These are phyloP conservation scores for Lycium barbarum DNA, from an alignment of 257 asterid genomes.

Conservation along the genomic window DNA sequence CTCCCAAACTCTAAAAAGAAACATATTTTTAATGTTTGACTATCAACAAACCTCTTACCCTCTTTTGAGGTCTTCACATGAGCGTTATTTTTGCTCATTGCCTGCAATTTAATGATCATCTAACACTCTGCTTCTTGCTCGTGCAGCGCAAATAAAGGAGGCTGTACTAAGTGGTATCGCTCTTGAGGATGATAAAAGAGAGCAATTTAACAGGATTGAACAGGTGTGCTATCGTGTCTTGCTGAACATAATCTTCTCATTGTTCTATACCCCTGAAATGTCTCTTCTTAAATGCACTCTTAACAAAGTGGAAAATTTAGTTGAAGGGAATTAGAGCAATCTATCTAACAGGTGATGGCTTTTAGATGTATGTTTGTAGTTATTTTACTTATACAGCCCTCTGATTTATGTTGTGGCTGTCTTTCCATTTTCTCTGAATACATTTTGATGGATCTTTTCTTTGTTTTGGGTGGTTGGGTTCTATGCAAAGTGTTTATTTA, in stretches of 20 bases:
- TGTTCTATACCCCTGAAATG: constrained; percentile 14
- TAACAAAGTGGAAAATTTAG: constrained; percentile 1
- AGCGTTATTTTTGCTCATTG: not conserved
- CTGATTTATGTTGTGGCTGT: constrained; percentile 21
- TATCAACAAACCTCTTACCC: not conserved
- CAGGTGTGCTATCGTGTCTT: constrained; percentile 59
- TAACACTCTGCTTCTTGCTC: constrained; percentile 36
- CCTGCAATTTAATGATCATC: constrained; percentile 3
- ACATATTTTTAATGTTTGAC: constrained; percentile 1
- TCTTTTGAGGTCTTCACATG: not conserved
- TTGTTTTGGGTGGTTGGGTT: not conserved
- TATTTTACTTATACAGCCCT: constrained; percentile 17
- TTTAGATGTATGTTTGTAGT: not conserved
- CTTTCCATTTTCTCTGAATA: constrained; percentile 12
- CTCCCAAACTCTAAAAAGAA: not conserved
- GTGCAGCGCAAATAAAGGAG: constrained; percentile 88
- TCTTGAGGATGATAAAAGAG: constrained; percentile 90
- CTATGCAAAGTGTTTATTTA: not conserved
- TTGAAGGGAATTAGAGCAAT: not conserved
- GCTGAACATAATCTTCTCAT: not conserved
- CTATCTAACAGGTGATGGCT: constrained; percentile 6
- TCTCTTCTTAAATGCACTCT: not conserved
- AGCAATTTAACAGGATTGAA: constrained; percentile 83
- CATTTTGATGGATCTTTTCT: not conserved
- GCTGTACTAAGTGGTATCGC: constrained; percentile 92